phyloP scores from a whole-genome alignment of 148 eudicot species.

The Gaultheria prostrata region DNA sequence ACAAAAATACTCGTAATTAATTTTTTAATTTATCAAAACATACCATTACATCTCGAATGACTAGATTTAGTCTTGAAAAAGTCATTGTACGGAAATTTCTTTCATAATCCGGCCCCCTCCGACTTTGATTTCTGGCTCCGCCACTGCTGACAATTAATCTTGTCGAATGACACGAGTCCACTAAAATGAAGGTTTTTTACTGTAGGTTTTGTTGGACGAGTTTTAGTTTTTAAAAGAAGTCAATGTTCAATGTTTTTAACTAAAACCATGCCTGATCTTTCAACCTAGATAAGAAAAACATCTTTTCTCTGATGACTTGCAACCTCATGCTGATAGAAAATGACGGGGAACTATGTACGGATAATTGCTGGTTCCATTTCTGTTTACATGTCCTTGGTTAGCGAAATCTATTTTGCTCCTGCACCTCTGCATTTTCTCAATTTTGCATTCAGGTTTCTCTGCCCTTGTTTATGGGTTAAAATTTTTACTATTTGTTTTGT shows the following conservation, averaged over 20 bases:
- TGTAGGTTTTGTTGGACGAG: neutral
- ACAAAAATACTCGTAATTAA: too few relatives aligned
- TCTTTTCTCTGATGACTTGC: neutral
- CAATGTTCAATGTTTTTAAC: neutral
- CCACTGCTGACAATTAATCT: neutral
- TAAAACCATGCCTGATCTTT: neutral
- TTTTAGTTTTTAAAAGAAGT: neutral
- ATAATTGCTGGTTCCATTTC: neutral
- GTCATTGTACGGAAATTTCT: too few relatives aligned
- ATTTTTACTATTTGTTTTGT: neutral
- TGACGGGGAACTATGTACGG: neutral
- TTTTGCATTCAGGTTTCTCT: neutral
- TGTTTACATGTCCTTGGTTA: neutral
- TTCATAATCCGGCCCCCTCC: too few relatives aligned
- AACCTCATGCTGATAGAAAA: neutral
- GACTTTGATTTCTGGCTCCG: too few relatives aligned
- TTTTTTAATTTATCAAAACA: too few relatives aligned
- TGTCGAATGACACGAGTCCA: neutral
- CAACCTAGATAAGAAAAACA: neutral
- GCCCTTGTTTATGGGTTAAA: neutral
- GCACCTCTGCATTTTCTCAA: neutral
- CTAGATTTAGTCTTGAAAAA: too few relatives aligned
- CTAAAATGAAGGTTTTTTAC: neutral
- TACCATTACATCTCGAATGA: too few relatives aligned
- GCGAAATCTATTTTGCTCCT: slow-evolving; percentile 4